A percentile compares a stretch with the other conserved stretches of the same genome.
These are phyloP conservation scores for Cladorrhinum sp. DNA, from an alignment of 2,329 filamentous ascomycete genomes.

Conservation along the genomic window DNA sequence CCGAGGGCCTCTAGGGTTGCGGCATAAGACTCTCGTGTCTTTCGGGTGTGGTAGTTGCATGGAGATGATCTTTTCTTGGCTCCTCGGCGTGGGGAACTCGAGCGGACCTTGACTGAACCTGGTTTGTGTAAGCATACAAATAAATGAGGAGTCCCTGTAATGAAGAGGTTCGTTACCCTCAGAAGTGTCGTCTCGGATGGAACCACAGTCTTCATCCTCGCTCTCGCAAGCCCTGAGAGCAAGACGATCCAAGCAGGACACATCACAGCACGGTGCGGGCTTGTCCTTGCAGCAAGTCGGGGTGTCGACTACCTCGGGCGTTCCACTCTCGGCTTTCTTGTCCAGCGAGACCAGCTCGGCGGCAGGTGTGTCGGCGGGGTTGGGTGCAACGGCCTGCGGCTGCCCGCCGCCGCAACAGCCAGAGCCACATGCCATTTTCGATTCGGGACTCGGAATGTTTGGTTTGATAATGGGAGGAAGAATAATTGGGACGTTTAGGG, in stretches of 20 bases:
- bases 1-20: slow-evolving; percentile 46
- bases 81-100: slow-evolving; percentile 11
- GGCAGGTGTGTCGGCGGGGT: not conserved
- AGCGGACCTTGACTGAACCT: not conserved
- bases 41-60: slow-evolving; percentile 38
- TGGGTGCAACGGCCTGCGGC: not conserved
- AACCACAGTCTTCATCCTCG: slow-evolving; percentile 8
- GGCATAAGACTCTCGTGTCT: slow-evolving; percentile 39
- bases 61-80: slow-evolving; percentile 29
- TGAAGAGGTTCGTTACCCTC: not conserved
- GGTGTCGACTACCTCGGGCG: slow-evolving; percentile 1
- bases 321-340: not conserved
- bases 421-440: not conserved
- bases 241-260: slow-evolving; percentile 42
- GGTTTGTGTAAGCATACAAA: not conserved
- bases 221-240: slow-evolving; percentile 41
- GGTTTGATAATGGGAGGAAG: too few species aligned
- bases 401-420: not conserved
- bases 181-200: too few species aligned
- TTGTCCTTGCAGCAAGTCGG: slow-evolving; percentile 43
- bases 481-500: too few species aligned
- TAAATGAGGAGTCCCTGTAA: not conserved
- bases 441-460: too few species aligned
- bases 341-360: too few species aligned
- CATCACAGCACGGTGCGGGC: slow-evolving; percentile 40